Base-by-base conservation (phyloP, 1,284 basidiomycete species). In the Apiotrichum laibachii region DNA sequence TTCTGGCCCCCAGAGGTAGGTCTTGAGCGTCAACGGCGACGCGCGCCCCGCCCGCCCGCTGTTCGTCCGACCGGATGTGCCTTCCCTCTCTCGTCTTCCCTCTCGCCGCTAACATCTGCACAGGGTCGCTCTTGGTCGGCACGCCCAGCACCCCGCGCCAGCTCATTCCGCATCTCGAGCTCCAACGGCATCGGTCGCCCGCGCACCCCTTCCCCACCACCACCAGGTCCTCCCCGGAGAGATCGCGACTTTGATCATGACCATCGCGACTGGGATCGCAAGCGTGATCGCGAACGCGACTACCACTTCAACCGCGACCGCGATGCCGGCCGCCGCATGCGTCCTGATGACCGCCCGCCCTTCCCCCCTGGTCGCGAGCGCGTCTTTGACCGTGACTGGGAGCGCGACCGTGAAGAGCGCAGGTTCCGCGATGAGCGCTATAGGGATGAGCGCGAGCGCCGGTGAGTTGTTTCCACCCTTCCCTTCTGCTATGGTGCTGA, bases 1-100 rank as follows among this genome's bases (percentile, higher is more conserved):
- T 59, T 55, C 33, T 59, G 57, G 57, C 57, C 57, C 10, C 46
- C 58, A 35, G 58, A 60, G 45, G 58, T 60, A 45, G 11, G 58
- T 60, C 10, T 19, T 21, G 5, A 21, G 12, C 10, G 15, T 10
- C 31, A 4, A 13, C 16, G 5, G 31, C 47, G 31, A 3, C 26
- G 26, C 26, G 26, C 26, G 26, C 26, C 26, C 26, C 26, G 26
- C 26, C 26, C 26, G 26, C 26, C 26, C 7, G 26, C 26, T 31
- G 19, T 7, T 2, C 21, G 39, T n/a, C 50, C 47, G 49, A 46
- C 55, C 33, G 19, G 26, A 33, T 11, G 5, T 19, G 15, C 18
- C 46, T 13, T 34, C 33, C 5, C n/a, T 12, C n/a, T 16, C 39
- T 33, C 44, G 37, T 19, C 11, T n/a, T 15, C 35, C 19, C 11